Evolutionary conservation across 768 basidiomycete species (phyloP), one percentile per base, ranked within the genome.

Genomic region (Mycena olivaceomarginata): DNA sequence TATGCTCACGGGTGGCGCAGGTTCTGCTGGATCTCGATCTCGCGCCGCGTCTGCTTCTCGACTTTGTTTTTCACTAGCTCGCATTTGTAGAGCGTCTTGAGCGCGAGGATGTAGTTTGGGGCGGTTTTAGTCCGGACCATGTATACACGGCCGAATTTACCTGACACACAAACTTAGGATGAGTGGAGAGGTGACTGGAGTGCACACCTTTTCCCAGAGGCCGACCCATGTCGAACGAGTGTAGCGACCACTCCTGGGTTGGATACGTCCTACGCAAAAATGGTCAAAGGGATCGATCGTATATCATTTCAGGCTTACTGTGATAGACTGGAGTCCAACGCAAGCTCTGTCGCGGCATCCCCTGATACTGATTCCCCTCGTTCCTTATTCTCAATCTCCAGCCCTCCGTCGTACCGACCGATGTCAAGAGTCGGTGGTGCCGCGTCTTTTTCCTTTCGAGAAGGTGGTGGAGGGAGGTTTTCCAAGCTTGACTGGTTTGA

Each of bases 21-120:
- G 86, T 99, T 98, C 82, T 96, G 95, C 82, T 99, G 98, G 75
- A 99, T 99, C 84, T 99, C 98, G 81, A 99, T 99, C 86, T 99
- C 98, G 68, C 98, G 92, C 46, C 98, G 92, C 74, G 98, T 96
- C 85, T 99, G 98, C 83, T 98, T 99, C 89, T 99, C 98, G 67
- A 99, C 97, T 80, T 93, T 93, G 77, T 93, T 93, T 80, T 95
- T 91, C 63, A 99, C 93, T 82, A 99, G 95, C 86, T 99, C 98
- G 69, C 95, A 95, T 87, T 99, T 99, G 91, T 98, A 98, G 73
- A 99, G 90, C 77, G 96, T 97, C 87, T 99, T 99, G 86, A 99
- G 93, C 31, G 98, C 98, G 81, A 99, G 93, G 83, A 99, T 98
- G 88, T 96, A 99, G 75, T 94, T 92, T 1, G 97, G 97, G 76